Base-by-base conservation (phyloP, 2,329 filamentous ascomycete species). In the Alternaria infectoria region DNA sequence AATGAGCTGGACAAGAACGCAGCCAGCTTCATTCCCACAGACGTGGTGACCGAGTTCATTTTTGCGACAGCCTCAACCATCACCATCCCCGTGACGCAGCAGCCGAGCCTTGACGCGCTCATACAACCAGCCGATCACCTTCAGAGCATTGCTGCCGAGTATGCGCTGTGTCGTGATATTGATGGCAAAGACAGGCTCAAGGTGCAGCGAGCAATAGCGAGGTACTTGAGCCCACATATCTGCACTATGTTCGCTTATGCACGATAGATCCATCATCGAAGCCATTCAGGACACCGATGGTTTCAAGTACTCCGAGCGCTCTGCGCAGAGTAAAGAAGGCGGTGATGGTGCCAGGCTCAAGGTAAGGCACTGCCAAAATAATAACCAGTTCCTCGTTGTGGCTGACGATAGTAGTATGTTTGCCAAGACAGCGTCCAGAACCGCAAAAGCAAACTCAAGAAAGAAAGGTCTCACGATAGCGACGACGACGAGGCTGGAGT, bases 361-460 rank as follows among this genome's bases (percentile, higher is more conserved):
- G 36, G 36, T 40, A 40, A 17, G 36, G 36, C 36, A 40, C 36
- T 40, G 36, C 36, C 36, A 40, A 40, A 17, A 3, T 11, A 6
- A 40, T 40, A 6, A 40, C 9, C n/a, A 11, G 36, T 17, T 17
- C n/a, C n/a, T 40, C 36, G 36, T 40, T 40, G 36, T 40, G 15
- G 36, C 36, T 40, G 36, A 40, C 36, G 15, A 40, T n/a, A 1
- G n/a, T 40, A 40, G 44, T 80, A 74, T 64, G 67, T 79, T 10
- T 80, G 77, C 52, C 63, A 62, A 28, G 77, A 79, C 59, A 80
- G 76, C 23, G 59, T 75, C 4, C 71, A 78, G 59, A 78, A 79
- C 54, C 69, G 74, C 10, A 73, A 71, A 25, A 64, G 58, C 57
- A 75, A 73, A 57, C 60, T 56, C 30, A 74, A 72, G 62, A 73